These are phyloP conservation scores for Epichloe aotearoae DNA, from an alignment of 2,329 filamentous ascomycete genomes.

Conservation along the genomic window DNA sequence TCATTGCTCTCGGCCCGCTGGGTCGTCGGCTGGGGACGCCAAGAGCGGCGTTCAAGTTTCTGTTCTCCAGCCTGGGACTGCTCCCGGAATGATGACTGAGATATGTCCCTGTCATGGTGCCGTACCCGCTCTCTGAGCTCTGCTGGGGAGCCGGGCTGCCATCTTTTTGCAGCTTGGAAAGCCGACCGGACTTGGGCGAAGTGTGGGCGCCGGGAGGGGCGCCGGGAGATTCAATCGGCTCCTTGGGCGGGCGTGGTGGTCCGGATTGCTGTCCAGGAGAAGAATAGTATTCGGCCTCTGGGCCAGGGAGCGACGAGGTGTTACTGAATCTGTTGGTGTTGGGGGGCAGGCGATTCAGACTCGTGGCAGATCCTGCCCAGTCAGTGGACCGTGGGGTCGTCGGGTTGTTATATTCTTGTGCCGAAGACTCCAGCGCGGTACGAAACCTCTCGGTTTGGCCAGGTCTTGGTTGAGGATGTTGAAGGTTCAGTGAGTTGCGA, in stretches of 20 bases:
- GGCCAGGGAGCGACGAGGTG: conserved; percentile 21
- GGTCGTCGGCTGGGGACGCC: conserved; percentile 39
- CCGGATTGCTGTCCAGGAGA: conserved; percentile 29
- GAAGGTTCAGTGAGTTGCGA: conserved; percentile 65
- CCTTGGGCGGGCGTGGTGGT: conserved; percentile 49
- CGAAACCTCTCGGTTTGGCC: conserved; percentile 64
- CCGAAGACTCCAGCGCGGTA: conserved; percentile 59
- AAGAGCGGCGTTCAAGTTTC: conserved; percentile 40
- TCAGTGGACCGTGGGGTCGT: conserved; percentile 48
- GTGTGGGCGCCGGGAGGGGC: conserved; percentile 24
- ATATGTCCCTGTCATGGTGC: conserved; percentile 31
- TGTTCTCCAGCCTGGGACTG: conserved; percentile 43
- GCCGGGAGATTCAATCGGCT: conserved; percentile 35
- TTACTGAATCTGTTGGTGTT: conserved; percentile 36
- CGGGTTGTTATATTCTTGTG: conserved; percentile 50
- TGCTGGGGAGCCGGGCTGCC: conserved; percentile 45
- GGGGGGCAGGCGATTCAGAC: conserved; percentile 38
- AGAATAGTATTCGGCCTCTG: conserved; percentile 30
- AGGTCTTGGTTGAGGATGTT: conserved; percentile 65
- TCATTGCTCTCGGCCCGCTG: conserved; percentile 48
- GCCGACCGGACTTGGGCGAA: conserved; percentile 32
- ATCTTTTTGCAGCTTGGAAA: conserved; percentile 37
- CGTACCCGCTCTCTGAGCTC: conserved; percentile 41
- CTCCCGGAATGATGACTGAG: conserved; percentile 40
- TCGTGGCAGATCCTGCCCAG: conserved; percentile 49